Conservation (phyloP, 768 basidiomycete genomes). For the Trametes coccinea region DNA sequence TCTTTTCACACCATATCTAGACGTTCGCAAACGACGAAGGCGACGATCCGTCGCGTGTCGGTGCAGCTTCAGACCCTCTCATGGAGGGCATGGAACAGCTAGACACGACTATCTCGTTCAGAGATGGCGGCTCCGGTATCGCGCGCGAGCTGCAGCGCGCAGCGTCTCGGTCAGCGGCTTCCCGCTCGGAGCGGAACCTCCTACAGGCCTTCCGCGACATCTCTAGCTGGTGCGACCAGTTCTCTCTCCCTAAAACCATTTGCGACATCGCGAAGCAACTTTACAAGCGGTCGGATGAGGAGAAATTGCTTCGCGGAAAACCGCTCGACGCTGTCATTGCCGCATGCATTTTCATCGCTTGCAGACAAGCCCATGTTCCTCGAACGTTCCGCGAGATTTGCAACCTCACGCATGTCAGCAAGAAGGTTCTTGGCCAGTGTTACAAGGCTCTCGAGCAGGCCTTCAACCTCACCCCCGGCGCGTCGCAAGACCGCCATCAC, state of each 20-base stretch:
- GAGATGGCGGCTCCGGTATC: constrained; percentile 91
- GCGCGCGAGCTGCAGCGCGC: constrained; percentile 92
- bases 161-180: constrained; percentile 74
- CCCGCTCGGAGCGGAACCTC: constrained; percentile 82
- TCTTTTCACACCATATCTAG: constrained; percentile 44
- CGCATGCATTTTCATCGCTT: constrained; percentile 97
- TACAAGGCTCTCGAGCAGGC: constrained; percentile 87
- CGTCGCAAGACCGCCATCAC: constrained; percentile 48
- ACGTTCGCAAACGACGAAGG: constrained; percentile 99
- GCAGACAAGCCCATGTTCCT: constrained; percentile 92
- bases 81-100: constrained; percentile 95
- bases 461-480: constrained; percentile 85
- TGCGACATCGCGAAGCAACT: constrained; percentile 96
- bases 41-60: constrained; percentile 99
- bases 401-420: constrained; percentile 89
- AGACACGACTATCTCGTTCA: constrained; percentile 92
- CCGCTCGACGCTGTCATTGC: constrained; percentile 92
- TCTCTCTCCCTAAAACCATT: constrained; percentile 91
- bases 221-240: constrained; percentile 91
- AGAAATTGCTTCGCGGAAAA: constrained; percentile 89
- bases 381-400: constrained; percentile 96
- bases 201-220: constrained; percentile 90
- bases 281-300: constrained; percentile 96
- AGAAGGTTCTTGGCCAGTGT: constrained; percentile 93
- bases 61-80: constrained; percentile 90